A percentile compares a stretch with the other conserved stretches of the same genome.
These are phyloP conservation scores for Podila verticillata DNA, from an alignment of 192 early-diverging fungal genomes.

Conservation along the genomic window DNA sequence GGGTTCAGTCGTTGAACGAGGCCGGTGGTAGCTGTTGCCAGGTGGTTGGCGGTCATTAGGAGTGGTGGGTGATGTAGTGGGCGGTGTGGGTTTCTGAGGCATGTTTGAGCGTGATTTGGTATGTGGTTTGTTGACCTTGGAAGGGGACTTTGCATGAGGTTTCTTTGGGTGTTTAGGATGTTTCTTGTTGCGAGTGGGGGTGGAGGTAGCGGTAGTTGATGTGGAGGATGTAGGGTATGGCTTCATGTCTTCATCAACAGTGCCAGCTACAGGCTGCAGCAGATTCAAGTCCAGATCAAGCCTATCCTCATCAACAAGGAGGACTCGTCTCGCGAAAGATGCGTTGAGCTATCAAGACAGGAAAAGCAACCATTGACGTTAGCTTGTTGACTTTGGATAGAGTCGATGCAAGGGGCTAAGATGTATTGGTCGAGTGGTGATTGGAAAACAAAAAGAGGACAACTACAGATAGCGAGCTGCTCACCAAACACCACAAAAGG, in stretches of 20 bases:
- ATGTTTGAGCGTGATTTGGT: neutral
- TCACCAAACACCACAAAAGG: too few relatives aligned
- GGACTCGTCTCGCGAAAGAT: too few relatives aligned
- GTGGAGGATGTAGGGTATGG: neutral
- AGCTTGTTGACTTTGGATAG: too few relatives aligned
- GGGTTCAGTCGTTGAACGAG: neutral
- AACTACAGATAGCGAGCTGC: too few relatives aligned
- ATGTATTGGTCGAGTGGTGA: too few relatives aligned
- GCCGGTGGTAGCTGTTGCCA: neutral
- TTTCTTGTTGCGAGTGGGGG: neutral
- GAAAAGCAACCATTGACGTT: too few relatives aligned
- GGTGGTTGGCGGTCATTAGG: neutral
- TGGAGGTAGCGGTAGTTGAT: neutral
- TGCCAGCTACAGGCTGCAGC: too few relatives aligned
- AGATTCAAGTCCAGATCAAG: neutral
- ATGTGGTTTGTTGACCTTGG: too few relatives aligned
- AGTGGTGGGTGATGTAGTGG: neutral
- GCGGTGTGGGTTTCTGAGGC: neutral
- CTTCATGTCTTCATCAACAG: neutral
- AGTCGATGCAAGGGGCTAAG: too few relatives aligned
- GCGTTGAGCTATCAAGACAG: too few relatives aligned
- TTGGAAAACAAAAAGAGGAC: too few relatives aligned
- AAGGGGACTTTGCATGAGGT: neutral
- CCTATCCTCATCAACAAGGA: neutral
- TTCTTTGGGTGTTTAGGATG: neutral